A percentile compares a stretch with the other conserved stretches of the same genome.
Conservation (phyloP, 2,329 filamentous ascomycete genomes). For the Diplodia mutila region DNA sequence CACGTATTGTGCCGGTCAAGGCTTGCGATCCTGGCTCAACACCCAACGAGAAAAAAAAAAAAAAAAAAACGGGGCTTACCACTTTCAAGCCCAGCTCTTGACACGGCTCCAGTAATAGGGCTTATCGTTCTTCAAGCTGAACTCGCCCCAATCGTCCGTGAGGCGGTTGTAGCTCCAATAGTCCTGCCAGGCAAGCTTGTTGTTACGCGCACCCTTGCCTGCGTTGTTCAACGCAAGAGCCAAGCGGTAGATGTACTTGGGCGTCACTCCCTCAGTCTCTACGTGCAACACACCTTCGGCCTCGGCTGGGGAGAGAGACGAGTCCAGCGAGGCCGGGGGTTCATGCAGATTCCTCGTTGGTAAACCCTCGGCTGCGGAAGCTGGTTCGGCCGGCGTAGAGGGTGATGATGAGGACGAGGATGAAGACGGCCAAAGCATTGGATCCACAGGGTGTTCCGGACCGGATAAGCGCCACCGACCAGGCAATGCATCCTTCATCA, state of each 20-base stretch:
- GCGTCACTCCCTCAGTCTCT: conserved; percentile 80
- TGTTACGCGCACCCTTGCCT: conserved; percentile 68
- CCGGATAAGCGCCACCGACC: conserved; percentile 70
- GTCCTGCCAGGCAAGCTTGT: conserved; percentile 84
- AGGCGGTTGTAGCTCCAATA: conserved; percentile 90
- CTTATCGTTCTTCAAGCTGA: conserved; percentile 66
- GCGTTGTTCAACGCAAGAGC: conserved; percentile 71
- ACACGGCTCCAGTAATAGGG: conserved; percentile 66
- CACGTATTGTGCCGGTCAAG: neutral
- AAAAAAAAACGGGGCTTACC: neutral
- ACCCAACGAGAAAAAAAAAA: neutral
- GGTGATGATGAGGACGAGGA: neutral
- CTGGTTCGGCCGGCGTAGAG: neutral
- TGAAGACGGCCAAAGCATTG: conserved; percentile 10
- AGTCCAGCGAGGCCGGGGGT: neutral
- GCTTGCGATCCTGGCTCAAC: neutral
- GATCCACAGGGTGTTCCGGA: conserved; percentile 36
- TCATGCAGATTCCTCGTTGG: neutral
- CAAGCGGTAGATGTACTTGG: conserved; percentile 85
- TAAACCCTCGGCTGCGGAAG: neutral
- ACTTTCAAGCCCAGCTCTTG: conserved; percentile 57
- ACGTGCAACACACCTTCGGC: conserved; percentile 61
- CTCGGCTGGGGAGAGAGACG: conserved; percentile 25
- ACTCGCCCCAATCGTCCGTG: conserved; percentile 89
- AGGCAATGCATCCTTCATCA: conserved; percentile 70